Evolutionary conservation across 352 stramenopile species (phyloP).

Genomic region (Thalassiosira hispida): DNA sequence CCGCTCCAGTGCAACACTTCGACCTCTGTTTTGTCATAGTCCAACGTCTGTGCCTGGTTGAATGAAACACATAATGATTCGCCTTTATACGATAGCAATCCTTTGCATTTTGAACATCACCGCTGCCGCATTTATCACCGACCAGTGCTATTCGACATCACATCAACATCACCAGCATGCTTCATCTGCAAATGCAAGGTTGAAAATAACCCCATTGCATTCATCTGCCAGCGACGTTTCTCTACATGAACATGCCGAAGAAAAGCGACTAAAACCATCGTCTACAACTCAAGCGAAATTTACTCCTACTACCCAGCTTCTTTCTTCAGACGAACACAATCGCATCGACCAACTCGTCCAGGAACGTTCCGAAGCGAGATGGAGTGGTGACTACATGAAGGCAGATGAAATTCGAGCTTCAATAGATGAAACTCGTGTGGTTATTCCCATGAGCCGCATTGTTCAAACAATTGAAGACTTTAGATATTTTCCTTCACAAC

Average conservation of each 20-base stretch:
- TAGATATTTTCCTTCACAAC: background rate
- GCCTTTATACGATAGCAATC: too few species aligned
- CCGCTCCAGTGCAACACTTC: too few species aligned
- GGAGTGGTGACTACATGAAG: slow-evolving; percentile 52
- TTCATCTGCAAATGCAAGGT: background rate
- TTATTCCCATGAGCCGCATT: slow-evolving; percentile 28
- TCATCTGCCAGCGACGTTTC: background rate
- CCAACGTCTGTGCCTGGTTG: too few species aligned
- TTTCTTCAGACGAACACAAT: slow-evolving; percentile 11
- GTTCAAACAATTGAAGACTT: background rate
- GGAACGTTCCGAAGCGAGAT: slow-evolving; percentile 55
- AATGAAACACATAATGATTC: too few species aligned
- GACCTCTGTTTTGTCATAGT: too few species aligned
- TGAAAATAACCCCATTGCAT: background rate
- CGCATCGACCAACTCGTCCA: slow-evolving; percentile 48
- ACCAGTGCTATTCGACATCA: background rate
- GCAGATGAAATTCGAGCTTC: slow-evolving; percentile 56
- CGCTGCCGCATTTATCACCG: too few species aligned
- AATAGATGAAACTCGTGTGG: slow-evolving; percentile 35
- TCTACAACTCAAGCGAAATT: background rate
- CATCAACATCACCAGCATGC: background rate
- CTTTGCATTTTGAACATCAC: too few species aligned
- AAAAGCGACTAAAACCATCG: background rate
- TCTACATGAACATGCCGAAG: background rate
- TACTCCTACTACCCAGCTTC: slow-evolving; percentile 5